Evolutionary conservation across 1,139 yeast genomes (phyloP), one percentile per base, ranked within the genome.

Genomic region (Zhuliangozyma parablackwelliae): DNA sequence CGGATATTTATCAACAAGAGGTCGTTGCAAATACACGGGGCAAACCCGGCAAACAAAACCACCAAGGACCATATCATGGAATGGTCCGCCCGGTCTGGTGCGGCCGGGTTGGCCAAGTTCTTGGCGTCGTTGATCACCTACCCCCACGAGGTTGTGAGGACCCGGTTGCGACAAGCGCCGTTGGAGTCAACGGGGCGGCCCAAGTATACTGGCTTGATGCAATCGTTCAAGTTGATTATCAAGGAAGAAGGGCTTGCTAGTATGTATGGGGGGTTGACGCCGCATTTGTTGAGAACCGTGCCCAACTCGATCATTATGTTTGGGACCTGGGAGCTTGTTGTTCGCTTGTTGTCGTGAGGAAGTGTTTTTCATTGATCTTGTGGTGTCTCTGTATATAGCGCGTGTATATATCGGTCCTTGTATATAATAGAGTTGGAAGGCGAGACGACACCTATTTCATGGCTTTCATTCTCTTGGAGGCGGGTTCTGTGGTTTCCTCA

Each of bases 221-320:
- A 89, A 59, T 86, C 96, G 51, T 90, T 94, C 69, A 78, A 71
- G 51, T 67, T 89, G 30, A 80, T 94, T 12, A 65, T 87, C 16
- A 86, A 82, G 53, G 97, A 92, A 56, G 98, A 94, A 64, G 98
- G 99, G 0, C 61, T 92, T 37, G 81, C 76, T 4, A 85, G 96
- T 30, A 85, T 94, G 90, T 94, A 94, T 56, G 96, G 99, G 42
- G 99, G 99, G 1, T 71, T 94, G 54, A 92, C 98, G 2, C 97
- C 98, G 3, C 99, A 94, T 63, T 69, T 94, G 51, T 75, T 94
- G 63, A 78, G 98, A 61, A 94, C 98, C 0, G 98, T 94, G 34
- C 99, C 99, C 2, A 94, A 92, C 61, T 87, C 96, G 50, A 89
- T 94, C 56, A 90, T 94, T 47, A 92, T 94, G 97, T 94, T 94